phyloP scores from a whole-genome alignment of 2,329 filamentous ascomycete genomes.

The Pseudogymnoascus sp. region DNA sequence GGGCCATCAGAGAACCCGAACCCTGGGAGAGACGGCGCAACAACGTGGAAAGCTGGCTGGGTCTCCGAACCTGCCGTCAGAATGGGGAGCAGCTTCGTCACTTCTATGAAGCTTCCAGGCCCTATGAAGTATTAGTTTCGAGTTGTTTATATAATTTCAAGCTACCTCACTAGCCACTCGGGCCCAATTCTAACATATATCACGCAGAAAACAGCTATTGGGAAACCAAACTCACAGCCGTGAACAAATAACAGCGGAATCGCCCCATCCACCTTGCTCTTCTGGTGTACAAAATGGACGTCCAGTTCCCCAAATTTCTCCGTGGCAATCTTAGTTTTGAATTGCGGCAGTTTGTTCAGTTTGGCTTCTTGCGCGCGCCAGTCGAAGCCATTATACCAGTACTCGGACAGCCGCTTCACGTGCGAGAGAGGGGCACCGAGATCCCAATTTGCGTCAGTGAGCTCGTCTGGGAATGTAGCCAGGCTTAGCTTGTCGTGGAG shows the following conservation, averaged over 20 bases:
- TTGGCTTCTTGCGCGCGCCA: constrained; percentile 21
- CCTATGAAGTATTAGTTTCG: constrained; percentile 23
- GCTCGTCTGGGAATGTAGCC: constrained; percentile 13
- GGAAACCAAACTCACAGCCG: constrained; percentile 38
- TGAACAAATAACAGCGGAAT: constrained; percentile 59
- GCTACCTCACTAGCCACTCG: not conserved
- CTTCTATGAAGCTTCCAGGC: constrained; percentile 61
- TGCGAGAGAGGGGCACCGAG: constrained; percentile 11
- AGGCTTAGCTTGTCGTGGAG: constrained; percentile 9
- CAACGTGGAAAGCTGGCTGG: constrained; percentile 41
- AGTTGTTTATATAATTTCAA: not conserved
- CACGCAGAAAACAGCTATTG: not conserved
- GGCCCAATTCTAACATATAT: not conserved
- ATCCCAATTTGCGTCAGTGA: constrained; percentile 11
- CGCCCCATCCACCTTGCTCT: constrained; percentile 40
- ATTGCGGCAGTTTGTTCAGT: constrained; percentile 24
- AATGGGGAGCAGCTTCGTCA: constrained; percentile 49
- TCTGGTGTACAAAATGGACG: constrained; percentile 57
- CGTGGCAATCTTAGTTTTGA: constrained; percentile 36
- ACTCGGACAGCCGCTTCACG: constrained; percentile 12
- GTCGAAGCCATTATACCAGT: constrained; percentile 20
- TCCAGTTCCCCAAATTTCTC: constrained; percentile 48
- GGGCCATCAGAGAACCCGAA: constrained; percentile 39
- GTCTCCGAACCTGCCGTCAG: constrained; percentile 25
- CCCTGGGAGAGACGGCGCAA: constrained; percentile 49